Base-by-base conservation (phyloP, 768 basidiomycete genomes). In the Serendipita sp. region DNA sequence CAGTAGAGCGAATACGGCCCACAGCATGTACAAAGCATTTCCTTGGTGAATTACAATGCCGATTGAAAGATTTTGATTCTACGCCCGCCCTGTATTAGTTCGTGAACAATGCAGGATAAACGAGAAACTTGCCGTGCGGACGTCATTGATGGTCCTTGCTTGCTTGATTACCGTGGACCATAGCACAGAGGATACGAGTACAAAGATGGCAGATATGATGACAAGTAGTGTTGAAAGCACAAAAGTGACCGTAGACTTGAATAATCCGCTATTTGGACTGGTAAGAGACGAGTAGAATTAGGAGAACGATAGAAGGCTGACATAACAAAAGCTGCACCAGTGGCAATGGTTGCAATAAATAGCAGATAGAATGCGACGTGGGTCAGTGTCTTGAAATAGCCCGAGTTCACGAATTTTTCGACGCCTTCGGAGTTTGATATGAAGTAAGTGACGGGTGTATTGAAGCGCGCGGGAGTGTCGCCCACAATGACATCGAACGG, bases 131-230 rank as follows among this genome's bases (percentile, higher is more conserved):
- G 75, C 75, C 58, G 85, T 73, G 37, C 79, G 67, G 66, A 81
- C 68, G 32, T 74, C 70, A 70, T 89, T 89, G 67, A 91, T 76
- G 15, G 75, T 74, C 69, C 83, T 76, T 0, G 80, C 76, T 70
- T 84, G 86, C 68, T 83, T 80, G 62, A 91, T 78, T 62, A 89
- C 77, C 51, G 83, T 80, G 3, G 89, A 89, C 89, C 89, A 92
- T 66, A 90, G 83, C 51, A 81, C 79, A 15, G 84, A 83, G 30
- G 82, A 86, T 46, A 86, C 82, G 58, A 92, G 77, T 54, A 89
- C 72, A 63, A 88, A 77, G 10, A 86, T 48, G 64, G 81, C 81
- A 35, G 83, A 83, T 16, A 84, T 65, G 60, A 85, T 72, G 13
- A 87, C 80, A 69, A 86, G 80, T 1, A 80, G 72, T 3, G 86